Evolutionary conservation across 148 eudicot species (phyloP).

Genomic region (Rheum nobile): DNA sequence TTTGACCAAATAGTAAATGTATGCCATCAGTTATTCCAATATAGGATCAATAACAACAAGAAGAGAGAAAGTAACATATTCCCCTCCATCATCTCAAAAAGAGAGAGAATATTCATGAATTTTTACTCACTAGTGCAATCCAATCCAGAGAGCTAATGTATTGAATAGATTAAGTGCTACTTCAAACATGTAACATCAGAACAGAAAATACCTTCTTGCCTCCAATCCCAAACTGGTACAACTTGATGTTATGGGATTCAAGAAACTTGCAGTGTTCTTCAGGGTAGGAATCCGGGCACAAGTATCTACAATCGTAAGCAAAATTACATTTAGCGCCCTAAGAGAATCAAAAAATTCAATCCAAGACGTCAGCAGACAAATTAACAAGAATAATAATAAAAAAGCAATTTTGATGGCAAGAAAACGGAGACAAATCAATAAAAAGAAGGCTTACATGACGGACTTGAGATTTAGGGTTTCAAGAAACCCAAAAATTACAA

Average conservation of each 20-base stretch:
- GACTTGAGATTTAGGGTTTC: slow-evolving; percentile 56
- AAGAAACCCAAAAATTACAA: slow-evolving; percentile 38
- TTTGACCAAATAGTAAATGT: too few relatives aligned
- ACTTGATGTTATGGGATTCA: slow-evolving; percentile 32
- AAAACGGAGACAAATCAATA: neutral
- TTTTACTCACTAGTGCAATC: too few relatives aligned
- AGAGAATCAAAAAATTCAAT: neutral
- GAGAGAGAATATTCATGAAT: too few relatives aligned
- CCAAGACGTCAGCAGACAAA: neutral
- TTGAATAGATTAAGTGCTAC: too few relatives aligned
- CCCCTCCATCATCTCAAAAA: too few relatives aligned
- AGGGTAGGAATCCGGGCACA: slow-evolving; percentile 71
- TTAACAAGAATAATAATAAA: neutral
- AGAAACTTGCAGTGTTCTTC: slow-evolving; percentile 53
- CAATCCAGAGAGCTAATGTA: neutral
- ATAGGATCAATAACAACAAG: too few relatives aligned
- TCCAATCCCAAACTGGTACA: slow-evolving; percentile 74
- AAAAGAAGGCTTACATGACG: slow-evolving; percentile 33
- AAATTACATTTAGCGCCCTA: neutral
- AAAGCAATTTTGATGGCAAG: too few relatives aligned
- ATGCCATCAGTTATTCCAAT: neutral
- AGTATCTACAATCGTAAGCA: slow-evolving; percentile 28
- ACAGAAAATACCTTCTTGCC: too few relatives aligned
- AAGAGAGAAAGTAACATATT: too few relatives aligned
- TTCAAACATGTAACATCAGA: too few relatives aligned